Conservation (phyloP, 1,139 yeast species). For the Meyerozyma sp. region DNA sequence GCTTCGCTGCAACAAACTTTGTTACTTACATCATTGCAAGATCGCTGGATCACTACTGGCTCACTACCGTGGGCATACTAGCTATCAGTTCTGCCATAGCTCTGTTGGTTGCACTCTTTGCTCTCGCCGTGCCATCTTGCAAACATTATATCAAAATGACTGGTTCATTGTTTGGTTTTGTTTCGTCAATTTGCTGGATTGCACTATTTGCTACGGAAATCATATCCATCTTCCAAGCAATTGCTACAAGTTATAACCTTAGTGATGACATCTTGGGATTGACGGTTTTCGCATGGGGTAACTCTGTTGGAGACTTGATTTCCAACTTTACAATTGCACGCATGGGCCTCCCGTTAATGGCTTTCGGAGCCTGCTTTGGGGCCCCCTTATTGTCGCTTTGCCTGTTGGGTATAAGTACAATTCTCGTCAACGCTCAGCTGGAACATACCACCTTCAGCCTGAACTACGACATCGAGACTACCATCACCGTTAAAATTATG, state of each 20-base stretch:
- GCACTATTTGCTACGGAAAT: slow-evolving; percentile 74
- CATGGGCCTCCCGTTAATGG: slow-evolving; percentile 89
- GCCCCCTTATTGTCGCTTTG: slow-evolving; percentile 65
- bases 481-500: slow-evolving; percentile 14
- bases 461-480: slow-evolving; percentile 9
- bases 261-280: slow-evolving; percentile 76
- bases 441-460: not conserved
- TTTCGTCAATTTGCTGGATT: slow-evolving; percentile 66
- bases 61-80: slow-evolving; percentile 6
- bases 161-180: slow-evolving; percentile 55
- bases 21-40: slow-evolving; percentile 8
- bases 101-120: slow-evolving; percentile 1
- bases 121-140: slow-evolving; percentile 1
- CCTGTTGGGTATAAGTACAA: slow-evolving; percentile 53
- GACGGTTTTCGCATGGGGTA: slow-evolving; percentile 88
- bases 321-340: slow-evolving; percentile 79
- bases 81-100: not conserved
- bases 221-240: slow-evolving; percentile 58
- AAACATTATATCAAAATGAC: slow-evolving; percentile 21
- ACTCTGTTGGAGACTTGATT: slow-evolving; percentile 83
- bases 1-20: slow-evolving; percentile 14
- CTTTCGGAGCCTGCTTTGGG: slow-evolving; percentile 91
- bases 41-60: slow-evolving; percentile 10
- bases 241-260: slow-evolving; percentile 56
- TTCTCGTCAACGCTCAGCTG: slow-evolving; percentile 27